A percentile compares a stretch with the other conserved stretches of the same genome.
These are phyloP conservation scores for Erodium moschatum DNA, from an alignment of 441 rosid genomes.

Conservation along the genomic window DNA sequence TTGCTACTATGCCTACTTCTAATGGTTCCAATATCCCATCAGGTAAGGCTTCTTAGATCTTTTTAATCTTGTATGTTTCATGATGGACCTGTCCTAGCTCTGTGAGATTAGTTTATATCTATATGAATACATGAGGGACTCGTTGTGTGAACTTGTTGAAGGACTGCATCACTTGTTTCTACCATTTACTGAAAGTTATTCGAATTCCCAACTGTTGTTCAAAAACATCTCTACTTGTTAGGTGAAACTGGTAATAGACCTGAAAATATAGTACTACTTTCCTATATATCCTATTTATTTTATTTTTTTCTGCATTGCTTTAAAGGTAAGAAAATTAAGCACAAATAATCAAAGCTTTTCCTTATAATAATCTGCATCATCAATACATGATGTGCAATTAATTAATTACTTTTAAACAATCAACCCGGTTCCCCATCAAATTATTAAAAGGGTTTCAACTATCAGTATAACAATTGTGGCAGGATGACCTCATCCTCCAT, in stretches of 20 bases:
- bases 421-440: neutral
- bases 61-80: constrained; percentile 2
- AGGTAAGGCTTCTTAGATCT: constrained; percentile 37
- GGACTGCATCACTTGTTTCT: too few species aligned
- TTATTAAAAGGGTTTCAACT: neutral
- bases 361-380: neutral
- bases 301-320: neutral
- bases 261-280: too few species aligned
- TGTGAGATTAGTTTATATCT: neutral
- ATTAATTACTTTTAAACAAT: neutral
- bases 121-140: neutral
- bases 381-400: neutral
- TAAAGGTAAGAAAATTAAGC: neutral
- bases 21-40: constrained; percentile 65
- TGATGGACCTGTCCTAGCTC: neutral
- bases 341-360: neutral
- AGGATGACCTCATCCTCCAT: neutral
- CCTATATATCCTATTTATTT: too few species aligned
- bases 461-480: neutral
- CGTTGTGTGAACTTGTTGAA: too few species aligned
- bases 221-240: too few species aligned
- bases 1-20: constrained; percentile 45
- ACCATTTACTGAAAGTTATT: too few species aligned
- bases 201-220: too few species aligned
- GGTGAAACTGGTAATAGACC: too few species aligned